Conservation (phyloP, 768 basidiomycete genomes). For the Mrakia frigida region DNA sequence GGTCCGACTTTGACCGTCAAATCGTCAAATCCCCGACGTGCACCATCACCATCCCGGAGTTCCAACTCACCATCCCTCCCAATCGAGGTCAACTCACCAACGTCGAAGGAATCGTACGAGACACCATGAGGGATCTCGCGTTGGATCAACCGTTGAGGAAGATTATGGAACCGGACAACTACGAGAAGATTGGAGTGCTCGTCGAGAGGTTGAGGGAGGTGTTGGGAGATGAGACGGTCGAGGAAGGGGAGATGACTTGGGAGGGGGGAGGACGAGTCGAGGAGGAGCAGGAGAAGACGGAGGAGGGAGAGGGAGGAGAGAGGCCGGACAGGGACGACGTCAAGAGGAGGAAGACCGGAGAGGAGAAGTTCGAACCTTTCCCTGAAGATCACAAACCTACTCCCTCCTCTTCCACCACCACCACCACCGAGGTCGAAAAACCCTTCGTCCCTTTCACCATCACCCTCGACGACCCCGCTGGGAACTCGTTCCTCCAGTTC, state of each 20-base stretch:
- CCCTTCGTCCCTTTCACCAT: constrained; percentile 73
- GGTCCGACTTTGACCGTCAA: constrained; percentile 82
- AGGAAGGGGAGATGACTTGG: constrained; percentile 42
- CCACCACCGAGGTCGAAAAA: constrained; percentile 30
- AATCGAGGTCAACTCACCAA: constrained; percentile 90
- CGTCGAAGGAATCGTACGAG: constrained; percentile 81
- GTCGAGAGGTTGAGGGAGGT: constrained; percentile 51
- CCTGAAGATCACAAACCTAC: background rate
- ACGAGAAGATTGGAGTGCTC: constrained; percentile 67
- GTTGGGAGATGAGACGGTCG: constrained; percentile 38
- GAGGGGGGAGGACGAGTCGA: constrained; percentile 36
- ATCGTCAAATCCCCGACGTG: constrained; percentile 81
- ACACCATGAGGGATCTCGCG: constrained; percentile 72
- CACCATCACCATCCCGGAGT: constrained; percentile 77
- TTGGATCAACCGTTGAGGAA: constrained; percentile 73
- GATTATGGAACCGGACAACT: constrained; percentile 63
- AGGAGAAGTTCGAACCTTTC: constrained; percentile 19
- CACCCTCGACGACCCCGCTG: constrained; percentile 83
- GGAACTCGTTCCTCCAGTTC: constrained; percentile 96
- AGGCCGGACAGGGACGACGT: constrained; percentile 44
- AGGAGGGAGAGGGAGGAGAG: constrained; percentile 43
- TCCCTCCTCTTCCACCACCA: background rate
- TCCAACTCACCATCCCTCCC: constrained; percentile 82
- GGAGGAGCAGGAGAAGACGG: too few species aligned
- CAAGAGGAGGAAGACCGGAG: constrained; percentile 25